Evolutionary conservation across 768 basidiomycete genomes (phyloP), one percentile per base, ranked within the genome.

Genomic region (Dioszegia crocea): DNA sequence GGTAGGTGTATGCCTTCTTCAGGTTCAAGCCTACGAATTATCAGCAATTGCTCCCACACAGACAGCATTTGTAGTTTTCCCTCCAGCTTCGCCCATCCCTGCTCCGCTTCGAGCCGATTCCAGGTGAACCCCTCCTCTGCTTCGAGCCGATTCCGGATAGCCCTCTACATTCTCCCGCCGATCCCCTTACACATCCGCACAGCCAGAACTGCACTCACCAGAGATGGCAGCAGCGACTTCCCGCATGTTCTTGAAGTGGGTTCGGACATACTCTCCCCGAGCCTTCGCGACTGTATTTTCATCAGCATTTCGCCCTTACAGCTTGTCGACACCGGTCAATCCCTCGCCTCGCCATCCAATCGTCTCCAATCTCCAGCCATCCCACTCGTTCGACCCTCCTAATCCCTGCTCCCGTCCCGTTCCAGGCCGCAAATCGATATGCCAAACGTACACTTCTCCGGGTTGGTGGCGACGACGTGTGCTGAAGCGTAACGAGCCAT

Each of bases 211-310:
- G 11, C 21, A 79, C 83, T 73, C 65, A 91, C 92, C 93, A 66
- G 86, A 84, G 65, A 97, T 82, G 67, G 89, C 91, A 65, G 94
- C 94, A 51, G 89, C 93, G 57, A 98, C 96, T 81, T 99, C 96
- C 64, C 90, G 87, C 91, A 96, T 98, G 85, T 98, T 99, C 88
- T 99, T 99, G 86, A 96, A 99, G 83, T 97, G 94, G 47, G 96
- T 98, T 73, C 93, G 89, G 76, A 96, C 85, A 84, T 97, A 92
- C 82, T 94, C 91, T 73, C 92, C 92, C 74, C 88, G 88, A 60
- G 93, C 88, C 76, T 85, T 88, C 74, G 93, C 86, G 78, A 89
- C 91, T 94, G 45, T 27, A 63, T 33, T 36, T 10, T 19, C 11
- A 55, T 70, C 59, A 60, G 57, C 44, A 27, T 24, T 19, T 19